Base-by-base conservation (phyloP, 192 early-diverging fungal genomes). In the Umbelopsis vinacea region DNA sequence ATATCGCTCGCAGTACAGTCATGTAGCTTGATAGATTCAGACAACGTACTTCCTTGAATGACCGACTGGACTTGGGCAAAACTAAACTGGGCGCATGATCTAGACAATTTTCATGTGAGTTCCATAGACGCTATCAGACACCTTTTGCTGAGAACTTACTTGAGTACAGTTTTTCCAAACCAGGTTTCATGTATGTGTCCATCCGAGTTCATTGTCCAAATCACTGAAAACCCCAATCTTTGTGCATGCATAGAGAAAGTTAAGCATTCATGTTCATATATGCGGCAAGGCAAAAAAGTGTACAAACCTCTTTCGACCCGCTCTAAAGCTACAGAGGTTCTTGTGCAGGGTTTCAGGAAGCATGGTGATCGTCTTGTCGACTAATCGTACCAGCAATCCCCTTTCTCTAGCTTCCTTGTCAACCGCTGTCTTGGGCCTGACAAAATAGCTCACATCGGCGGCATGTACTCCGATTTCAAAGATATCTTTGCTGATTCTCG, bases 361-460 rank as follows among this genome's bases (percentile, higher is more conserved):
- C 94, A 99, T 99, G 57, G 97, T 94, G 60, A 98, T 95, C 10
- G 92, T 87, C 70, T 94, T 94, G 79, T 99, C 93, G 24, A 97
- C 94, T 57, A 98, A 80, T 72, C 97, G 95, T 2, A 97, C 96
- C 4, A 94, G 94, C 3, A 94, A 95, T 6, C 92, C 93, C 68
- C 97, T 87, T 19, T 91, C 81, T 26, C 92, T 89, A 0, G 97
- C 96, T 73, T 99, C 97, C 53, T 86, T 72, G 74, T 99, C 97
- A 88, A 99, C 93, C 1, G 95, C 88, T 33, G 90, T 95, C 55
- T 87, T 88, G 24, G 91, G 88, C 69, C 92, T 92, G 48, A 99
- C 95, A 87, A 97, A 98, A 80, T 96, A 91, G 35, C 91, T 91
- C n/a, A 98, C 96, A 80, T 99, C 97, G 17, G 96, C 94, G 83